Evolutionary conservation across 352 stramenopile species (phyloP).

Genomic region (Phytopythium litorale): DNA sequence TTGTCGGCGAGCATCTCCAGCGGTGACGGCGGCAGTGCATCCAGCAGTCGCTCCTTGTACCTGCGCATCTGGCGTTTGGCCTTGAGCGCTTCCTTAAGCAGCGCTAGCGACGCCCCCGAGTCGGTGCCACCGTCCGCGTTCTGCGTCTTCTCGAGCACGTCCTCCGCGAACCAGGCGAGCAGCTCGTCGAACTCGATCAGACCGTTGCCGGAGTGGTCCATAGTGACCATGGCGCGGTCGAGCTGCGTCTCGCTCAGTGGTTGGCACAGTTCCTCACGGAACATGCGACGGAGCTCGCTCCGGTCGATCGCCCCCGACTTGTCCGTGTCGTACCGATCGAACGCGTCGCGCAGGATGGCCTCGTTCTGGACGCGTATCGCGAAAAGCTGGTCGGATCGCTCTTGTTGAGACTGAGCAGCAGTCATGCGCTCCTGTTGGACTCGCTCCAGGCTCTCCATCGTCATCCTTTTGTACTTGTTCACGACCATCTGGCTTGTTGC

Average conservation of each 20-base stretch:
- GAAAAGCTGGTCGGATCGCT: constrained; percentile 22
- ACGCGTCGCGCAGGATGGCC: constrained; percentile 37
- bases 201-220: constrained; percentile 44
- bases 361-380: constrained; percentile 34
- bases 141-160: constrained; percentile 20
- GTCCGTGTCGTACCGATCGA: constrained; percentile 39
- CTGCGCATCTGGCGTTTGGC: constrained; percentile 37
- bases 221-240: constrained; percentile 24
- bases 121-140: background rate
- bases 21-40: constrained; percentile 18
- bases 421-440: constrained; percentile 3
- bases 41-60: constrained; percentile 36
- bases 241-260: constrained; percentile 29
- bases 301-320: constrained; percentile 34
- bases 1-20: constrained; percentile 5
- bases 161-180: constrained; percentile 34
- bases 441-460: background rate
- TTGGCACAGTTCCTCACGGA: constrained; percentile 42
- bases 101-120: constrained; percentile 8
- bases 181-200: constrained; percentile 42
- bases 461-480: constrained; percentile 26
- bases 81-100: constrained; percentile 36
- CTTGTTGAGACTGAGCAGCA: constrained; percentile 10
- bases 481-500: constrained; percentile 8
- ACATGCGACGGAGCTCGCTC: constrained; percentile 34